Conservation (phyloP, 805 yeast genomes). For the Spathaspora gorwiae region DNA sequence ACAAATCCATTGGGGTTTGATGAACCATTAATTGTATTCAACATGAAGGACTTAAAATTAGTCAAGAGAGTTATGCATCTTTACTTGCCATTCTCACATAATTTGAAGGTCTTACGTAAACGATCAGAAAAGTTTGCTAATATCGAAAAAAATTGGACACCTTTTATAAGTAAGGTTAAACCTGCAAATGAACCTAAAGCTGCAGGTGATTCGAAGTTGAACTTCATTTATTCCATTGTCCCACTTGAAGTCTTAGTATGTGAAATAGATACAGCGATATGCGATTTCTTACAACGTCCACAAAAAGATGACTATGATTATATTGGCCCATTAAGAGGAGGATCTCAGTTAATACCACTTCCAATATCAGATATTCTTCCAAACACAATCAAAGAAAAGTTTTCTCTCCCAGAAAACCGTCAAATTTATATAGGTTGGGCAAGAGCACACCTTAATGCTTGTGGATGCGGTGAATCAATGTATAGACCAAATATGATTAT, state of each 20-base stretch:
- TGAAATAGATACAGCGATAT: slow-evolving; percentile 21
- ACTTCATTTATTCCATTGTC: slow-evolving; percentile 21
- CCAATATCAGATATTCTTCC: slow-evolving; percentile 12
- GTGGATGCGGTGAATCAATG: slow-evolving; percentile 38
- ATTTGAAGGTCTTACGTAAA: slow-evolving; percentile 17
- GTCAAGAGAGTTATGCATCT: slow-evolving; percentile 26
- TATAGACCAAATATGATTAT: slow-evolving; percentile 39
- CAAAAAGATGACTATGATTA: slow-evolving; percentile 11
- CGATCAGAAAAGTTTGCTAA: slow-evolving; percentile 6
- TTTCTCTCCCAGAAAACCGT: slow-evolving; percentile 16
- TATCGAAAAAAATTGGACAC: slow-evolving; percentile 39
- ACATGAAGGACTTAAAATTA: slow-evolving; percentile 5
- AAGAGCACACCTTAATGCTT: slow-evolving; percentile 31
- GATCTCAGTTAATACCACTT: slow-evolving; percentile 27
- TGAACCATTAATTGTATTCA: slow-evolving; percentile 25
- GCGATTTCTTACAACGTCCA: slow-evolving; percentile 22
- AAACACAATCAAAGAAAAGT: slow-evolving; percentile 7
- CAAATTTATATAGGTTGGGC: slow-evolving; percentile 39
- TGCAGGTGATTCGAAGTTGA: slow-evolving; percentile 8
- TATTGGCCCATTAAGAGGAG: slow-evolving; percentile 35
- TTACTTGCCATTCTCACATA: slow-evolving; percentile 24
- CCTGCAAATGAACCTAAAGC: slow-evolving; percentile 1
- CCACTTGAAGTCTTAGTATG: slow-evolving; percentile 28
- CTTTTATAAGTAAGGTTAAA: slow-evolving; percentile 20
- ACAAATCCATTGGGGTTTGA: slow-evolving; percentile 20